Conservation (phyloP, 2,329 filamentous ascomycete genomes). For the Aspergillaceae sp. region DNA sequence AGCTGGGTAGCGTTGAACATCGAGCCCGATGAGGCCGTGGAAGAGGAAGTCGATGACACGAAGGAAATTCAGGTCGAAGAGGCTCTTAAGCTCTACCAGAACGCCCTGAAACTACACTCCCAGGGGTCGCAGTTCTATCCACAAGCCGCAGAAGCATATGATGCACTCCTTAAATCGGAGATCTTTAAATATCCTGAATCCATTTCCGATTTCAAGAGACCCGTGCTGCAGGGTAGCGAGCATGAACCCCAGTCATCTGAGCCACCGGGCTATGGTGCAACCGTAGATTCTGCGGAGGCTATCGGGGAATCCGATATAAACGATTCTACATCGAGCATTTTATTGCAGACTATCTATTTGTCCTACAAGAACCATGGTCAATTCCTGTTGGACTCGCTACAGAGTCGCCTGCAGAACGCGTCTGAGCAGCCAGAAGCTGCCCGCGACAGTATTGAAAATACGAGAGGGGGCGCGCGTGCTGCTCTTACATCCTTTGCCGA, state of each 20-base stretch:
- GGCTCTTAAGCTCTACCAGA: slow-evolving; percentile 88
- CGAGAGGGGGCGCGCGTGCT: slow-evolving; percentile 30
- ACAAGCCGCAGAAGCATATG: slow-evolving; percentile 73
- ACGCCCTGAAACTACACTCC: slow-evolving; percentile 80
- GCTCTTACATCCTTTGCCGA: slow-evolving; percentile 50
- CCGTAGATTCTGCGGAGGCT: slow-evolving; percentile 16
- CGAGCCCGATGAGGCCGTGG: slow-evolving; percentile 80
- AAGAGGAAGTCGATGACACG: slow-evolving; percentile 89
- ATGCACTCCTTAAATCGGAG: slow-evolving; percentile 77
- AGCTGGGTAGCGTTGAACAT: slow-evolving; percentile 85
- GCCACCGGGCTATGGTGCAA: slow-evolving; percentile 12
- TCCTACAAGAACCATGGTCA: slow-evolving; percentile 95
- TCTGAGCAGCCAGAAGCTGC: slow-evolving; percentile 10
- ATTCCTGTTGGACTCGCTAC: slow-evolving; percentile 71
- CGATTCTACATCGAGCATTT: slow-evolving; percentile 67
- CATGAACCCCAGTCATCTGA: slow-evolving; percentile 42
- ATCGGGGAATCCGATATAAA: slow-evolving; percentile 51
- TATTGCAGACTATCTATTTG: slow-evolving; percentile 84
- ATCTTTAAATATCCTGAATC: slow-evolving; percentile 91
- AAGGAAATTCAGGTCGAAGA: slow-evolving; percentile 97
- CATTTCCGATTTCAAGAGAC: slow-evolving; percentile 70
- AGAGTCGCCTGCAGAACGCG: slow-evolving; percentile 36
- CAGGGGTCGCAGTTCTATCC: slow-evolving; percentile 69
- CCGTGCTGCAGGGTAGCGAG: slow-evolving; percentile 43
- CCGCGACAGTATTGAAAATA: slow-evolving; percentile 10